Evolutionary conservation across 345 rosid genomes (phyloP).

Genomic region (Gossypium rotundifolium): DNA sequence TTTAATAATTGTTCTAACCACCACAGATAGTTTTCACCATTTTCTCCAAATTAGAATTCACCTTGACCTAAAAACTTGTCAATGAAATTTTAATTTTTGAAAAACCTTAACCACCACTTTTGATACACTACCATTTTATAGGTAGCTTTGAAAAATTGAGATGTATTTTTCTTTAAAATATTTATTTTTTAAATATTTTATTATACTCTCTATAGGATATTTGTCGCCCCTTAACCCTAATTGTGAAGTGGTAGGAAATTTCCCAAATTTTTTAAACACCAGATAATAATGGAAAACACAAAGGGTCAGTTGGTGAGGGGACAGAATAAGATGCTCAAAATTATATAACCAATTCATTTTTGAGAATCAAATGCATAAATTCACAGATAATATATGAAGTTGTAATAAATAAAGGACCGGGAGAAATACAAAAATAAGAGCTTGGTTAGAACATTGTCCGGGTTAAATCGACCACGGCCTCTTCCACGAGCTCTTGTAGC

Average conservation of each 20-base stretch:
- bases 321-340: neutral
- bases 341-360: slow-evolving; percentile 9
- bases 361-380: slow-evolving; percentile 21
- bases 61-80: too few species aligned
- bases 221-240: too few species aligned
- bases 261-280: neutral
- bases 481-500: slow-evolving; percentile 75
- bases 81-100: too few species aligned
- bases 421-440: neutral
- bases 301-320: neutral
- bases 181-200: too few species aligned
- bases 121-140: too few species aligned
- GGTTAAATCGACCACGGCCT: slow-evolving; percentile 55
- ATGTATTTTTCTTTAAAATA: too few species aligned
- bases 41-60: too few species aligned
- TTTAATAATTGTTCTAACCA: too few species aligned
- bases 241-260: neutral
- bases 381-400: slow-evolving; percentile 14
- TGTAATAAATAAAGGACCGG: neutral
- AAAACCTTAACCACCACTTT: too few species aligned
- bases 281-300: neutral
- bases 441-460: slow-evolving; percentile 21
- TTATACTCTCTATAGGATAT: too few species aligned
- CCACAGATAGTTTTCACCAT: too few species aligned
- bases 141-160: too few species aligned